Evolutionary conservation across 2,329 filamentous ascomycete species (phyloP).

Genomic region (Claviceps spartinae): DNA sequence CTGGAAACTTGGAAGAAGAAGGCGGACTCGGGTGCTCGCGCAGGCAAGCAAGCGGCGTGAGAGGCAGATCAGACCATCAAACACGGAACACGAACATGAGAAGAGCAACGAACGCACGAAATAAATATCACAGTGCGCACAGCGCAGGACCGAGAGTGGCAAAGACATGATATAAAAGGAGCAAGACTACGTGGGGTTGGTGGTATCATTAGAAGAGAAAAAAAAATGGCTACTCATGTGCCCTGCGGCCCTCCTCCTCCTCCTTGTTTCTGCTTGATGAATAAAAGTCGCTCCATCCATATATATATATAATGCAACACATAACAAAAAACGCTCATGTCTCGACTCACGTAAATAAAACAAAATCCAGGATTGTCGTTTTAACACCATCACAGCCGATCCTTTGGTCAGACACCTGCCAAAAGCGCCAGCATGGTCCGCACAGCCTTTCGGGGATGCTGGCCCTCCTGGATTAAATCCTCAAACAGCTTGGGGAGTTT

Average conservation of each 20-base stretch:
- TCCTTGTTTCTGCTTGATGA: not conserved
- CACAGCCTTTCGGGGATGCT: constrained; percentile 42
- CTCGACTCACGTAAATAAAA: constrained; percentile 6
- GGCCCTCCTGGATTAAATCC: constrained; percentile 40
- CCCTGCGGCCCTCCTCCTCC: not conserved
- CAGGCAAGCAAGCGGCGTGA: too few relatives aligned
- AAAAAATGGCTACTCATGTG: not conserved
- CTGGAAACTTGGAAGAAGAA: too few relatives aligned
- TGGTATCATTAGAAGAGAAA: constrained; percentile 3
- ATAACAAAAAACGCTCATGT: constrained; percentile 4
- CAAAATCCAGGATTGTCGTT: not conserved
- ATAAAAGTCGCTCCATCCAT: not conserved
- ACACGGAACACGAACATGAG: too few relatives aligned
- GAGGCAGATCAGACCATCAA: too few relatives aligned
- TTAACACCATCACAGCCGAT: not conserved
- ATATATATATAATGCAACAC: not conserved
- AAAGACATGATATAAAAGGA: not conserved
- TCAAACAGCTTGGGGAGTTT: constrained; percentile 48
- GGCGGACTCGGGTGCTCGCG: too few relatives aligned
- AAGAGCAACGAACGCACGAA: not conserved
- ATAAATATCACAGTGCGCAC: not conserved
- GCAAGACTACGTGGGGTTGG: not conserved
- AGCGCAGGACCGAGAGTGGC: not conserved
- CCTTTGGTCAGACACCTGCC: constrained; percentile 24
- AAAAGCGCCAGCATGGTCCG: constrained; percentile 48